phyloP scores from a whole-genome alignment of 352 stramenopile species.

The Phytophthora tentaculata region DNA sequence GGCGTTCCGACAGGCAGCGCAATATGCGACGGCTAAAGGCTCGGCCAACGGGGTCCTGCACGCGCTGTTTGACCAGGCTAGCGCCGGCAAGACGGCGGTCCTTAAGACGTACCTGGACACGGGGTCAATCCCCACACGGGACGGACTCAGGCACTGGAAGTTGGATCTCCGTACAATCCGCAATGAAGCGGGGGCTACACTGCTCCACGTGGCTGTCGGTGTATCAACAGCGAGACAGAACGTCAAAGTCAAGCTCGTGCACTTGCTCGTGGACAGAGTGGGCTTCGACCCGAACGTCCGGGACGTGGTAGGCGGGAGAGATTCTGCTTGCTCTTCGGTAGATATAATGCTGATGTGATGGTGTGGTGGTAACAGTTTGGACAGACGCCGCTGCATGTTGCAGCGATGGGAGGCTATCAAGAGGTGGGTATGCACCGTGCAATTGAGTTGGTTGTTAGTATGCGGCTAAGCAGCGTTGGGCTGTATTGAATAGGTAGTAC shows the following conservation, averaged over 20 bases:
- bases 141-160: slow-evolving; percentile 76
- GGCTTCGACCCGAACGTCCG: slow-evolving; percentile 78
- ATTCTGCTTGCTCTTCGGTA: neutral
- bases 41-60: slow-evolving; percentile 78
- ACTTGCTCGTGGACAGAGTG: slow-evolving; percentile 68
- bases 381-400: slow-evolving; percentile 73
- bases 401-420: slow-evolving; percentile 66
- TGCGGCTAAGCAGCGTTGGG: neutral
- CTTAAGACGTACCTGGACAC: slow-evolving; percentile 70
- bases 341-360: neutral
- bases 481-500: slow-evolving; percentile 46
- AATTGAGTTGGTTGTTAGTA: neutral
- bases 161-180: slow-evolving; percentile 64
- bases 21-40: slow-evolving; percentile 72
- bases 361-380: slow-evolving; percentile 55
- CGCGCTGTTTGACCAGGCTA: slow-evolving; percentile 79
- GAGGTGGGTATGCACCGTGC: slow-evolving; percentile 47
- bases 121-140: slow-evolving; percentile 77
- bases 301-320: slow-evolving; percentile 49
- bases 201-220: slow-evolving; percentile 77
- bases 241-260: slow-evolving; percentile 72
- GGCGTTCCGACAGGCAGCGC: slow-evolving; percentile 61
- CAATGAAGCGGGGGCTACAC: slow-evolving; percentile 64
- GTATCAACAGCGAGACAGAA: slow-evolving; percentile 69
- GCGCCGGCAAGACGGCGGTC: slow-evolving; percentile 55